phyloP scores from a whole-genome alignment of 352 stramenopile genomes.

The Phytophthora multivora region DNA sequence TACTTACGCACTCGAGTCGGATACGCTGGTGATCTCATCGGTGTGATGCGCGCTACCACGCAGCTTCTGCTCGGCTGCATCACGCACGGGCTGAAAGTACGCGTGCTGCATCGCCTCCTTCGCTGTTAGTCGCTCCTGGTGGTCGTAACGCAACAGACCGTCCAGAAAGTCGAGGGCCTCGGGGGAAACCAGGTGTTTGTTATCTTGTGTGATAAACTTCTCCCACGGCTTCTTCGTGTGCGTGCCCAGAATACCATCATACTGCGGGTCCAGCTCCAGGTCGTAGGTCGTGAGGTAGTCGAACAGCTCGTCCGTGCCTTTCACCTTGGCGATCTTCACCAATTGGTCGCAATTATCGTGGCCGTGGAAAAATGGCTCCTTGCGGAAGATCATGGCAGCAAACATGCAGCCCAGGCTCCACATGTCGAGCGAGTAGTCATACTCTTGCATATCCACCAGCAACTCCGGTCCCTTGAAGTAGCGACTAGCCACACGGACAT shows the following conservation, averaged over 20 bases:
- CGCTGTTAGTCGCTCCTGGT: conserved; percentile 97
- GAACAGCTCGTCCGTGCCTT: conserved; percentile 98
- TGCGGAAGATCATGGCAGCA: conserved; percentile 99
- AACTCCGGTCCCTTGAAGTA: conserved; percentile 99
- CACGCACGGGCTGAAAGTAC: conserved; percentile 96
- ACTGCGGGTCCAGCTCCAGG: conserved; percentile 98
- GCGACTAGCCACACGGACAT: conserved; percentile 98
- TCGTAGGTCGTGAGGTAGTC: conserved; percentile 99
- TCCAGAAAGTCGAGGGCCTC: conserved; percentile 97
- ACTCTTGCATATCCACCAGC: conserved; percentile 99
- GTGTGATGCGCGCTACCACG: conserved; percentile 51
- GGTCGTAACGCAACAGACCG: conserved; percentile 90
- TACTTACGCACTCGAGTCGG: conserved; percentile 74
- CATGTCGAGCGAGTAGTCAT: conserved; percentile 99
- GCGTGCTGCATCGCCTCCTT: conserved; percentile 98
- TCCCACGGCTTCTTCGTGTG: conserved; percentile 99
- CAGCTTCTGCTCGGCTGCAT: conserved; percentile 76
- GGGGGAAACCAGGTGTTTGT: conserved; percentile 96
- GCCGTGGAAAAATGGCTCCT: conserved; percentile 99
- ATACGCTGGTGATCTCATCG: conserved; percentile 78
- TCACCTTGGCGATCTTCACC: conserved; percentile 98
- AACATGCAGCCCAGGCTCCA: conserved; percentile 99
- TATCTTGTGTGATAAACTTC: conserved; percentile 98
- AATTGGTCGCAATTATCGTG: conserved; percentile 99
- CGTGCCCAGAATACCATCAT: conserved; percentile 97